Evolutionary conservation across 371 early-diverging fungal species (phyloP), one percentile per base, ranked within the genome.

Genomic region (Syncephalastrum monosporum): DNA sequence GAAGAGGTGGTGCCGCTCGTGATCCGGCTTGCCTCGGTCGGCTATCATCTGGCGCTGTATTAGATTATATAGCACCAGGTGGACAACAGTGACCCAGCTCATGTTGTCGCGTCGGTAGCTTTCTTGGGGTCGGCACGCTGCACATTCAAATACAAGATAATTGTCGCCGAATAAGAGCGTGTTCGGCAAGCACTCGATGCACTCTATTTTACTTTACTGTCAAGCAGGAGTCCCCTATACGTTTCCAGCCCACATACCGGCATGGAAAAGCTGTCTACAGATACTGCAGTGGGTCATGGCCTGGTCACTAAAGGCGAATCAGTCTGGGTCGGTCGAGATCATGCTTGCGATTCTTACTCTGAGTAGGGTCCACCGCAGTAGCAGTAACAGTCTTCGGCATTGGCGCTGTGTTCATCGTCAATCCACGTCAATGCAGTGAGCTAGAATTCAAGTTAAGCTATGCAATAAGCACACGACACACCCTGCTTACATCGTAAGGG

Each of bases 71-170:
- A 93, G 71, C 4, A 86, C 85, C 24, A 91, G 63, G 51, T 91
- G 89, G 10, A 91, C 87, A 25, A 89, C 82, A 12, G 83, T 79
- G 12, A 89, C 81, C 89, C 88, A 90, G 59, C 86, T 89, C 61
- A 88, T 69, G 27, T 72, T 73, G 13, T 81, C 72, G 29, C 91
- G 78, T 53, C 76, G 74, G 59, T 81, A 87, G 43, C 64, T 66
- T 57, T 88, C 85, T 13, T 79, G 78, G 16, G 71, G 63, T n/a
- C 69, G 79, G 69, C 90, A 90, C 3, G 80, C 81, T 10, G 79
- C 74, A 65, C 91, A 90, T n/a, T 60, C 74, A 64, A 85, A 90
- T 24, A 65, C 70, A 61, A 81, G 85, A 58, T 86, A 90, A 29
- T 64, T 64, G 64, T 90, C 91, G 8, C 88, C 89, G 25, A 65